Base-by-base conservation (phyloP, 208 protist genomes). In the Vickermania spadyakhi region DNA sequence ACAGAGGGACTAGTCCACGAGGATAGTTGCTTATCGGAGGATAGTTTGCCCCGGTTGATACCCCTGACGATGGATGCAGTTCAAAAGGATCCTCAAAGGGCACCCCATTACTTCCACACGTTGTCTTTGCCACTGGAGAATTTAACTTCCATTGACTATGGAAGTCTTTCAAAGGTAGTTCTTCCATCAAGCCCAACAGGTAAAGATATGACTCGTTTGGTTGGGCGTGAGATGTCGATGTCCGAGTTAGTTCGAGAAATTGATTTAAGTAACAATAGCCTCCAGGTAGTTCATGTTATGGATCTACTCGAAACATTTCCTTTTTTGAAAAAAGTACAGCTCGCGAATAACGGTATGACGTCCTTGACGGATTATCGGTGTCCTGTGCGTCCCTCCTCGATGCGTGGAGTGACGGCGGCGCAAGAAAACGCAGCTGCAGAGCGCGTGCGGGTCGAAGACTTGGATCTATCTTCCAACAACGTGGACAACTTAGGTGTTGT, bases 191-290 rank as follows among this genome's bases (percentile, higher is more conserved):
- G 51, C 51, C 51, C 51, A 11, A 55, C 51, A 22, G 51, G 26
- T 11, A 31, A 14, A 22, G 45, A 11, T 29, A 30, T 18, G 1
- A n/a, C 14, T 25, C 53, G 54, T 51, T 5, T 26, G 41, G 62
- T 41, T 21, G 57, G 31, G 31, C 7, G 31, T 41, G 53, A 13
- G 14, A 27, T 68, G 26, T 50, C 45, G 18, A 58, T 63, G 5
- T 52, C 55, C 14, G 36, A 64, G 2, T 66, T 73, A 30, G 71
- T 80, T 23, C 31, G 58, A 23, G 71, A 81, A 28, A 51, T 94
- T n/a, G 77, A 94, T 56, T 28, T 94, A 0, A 79, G 87, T 58
- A 77, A 77, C 36, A 94, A 94, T 14, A 7, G 31, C 0, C 45
- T 94, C 52, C 28, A 1, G 3, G 50, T 28, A 1, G 7, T 94